Percentiles rank a stretch among this genome's conserved stretches.
These are phyloP conservation scores for Fusarium ramigenum DNA, from an alignment of 2,329 filamentous ascomycete genomes.

Conservation along the genomic window DNA sequence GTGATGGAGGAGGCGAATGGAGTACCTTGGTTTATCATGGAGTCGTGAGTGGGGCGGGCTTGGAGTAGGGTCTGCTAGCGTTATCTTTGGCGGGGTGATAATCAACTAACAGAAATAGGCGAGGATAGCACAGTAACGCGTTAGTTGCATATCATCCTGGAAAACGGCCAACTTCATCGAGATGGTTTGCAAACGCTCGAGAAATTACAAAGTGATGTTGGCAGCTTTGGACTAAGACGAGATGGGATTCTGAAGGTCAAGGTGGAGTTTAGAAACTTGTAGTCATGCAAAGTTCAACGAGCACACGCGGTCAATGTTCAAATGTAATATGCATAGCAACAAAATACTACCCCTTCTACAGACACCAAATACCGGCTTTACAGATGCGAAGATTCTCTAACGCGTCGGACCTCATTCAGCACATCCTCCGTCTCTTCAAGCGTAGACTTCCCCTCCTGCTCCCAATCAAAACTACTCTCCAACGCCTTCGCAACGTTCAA, in stretches of 20 bases:
- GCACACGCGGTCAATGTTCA: not conserved
- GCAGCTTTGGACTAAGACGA: fast-evolving
- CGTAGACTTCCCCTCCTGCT: not conserved
- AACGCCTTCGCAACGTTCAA: slow-evolving; percentile 56
- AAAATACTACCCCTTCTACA: not conserved
- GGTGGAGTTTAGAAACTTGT: not conserved
- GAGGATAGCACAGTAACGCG: fast-evolving
- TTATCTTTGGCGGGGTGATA: not conserved
- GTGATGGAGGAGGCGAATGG: not conserved
- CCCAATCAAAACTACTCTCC: slow-evolving; percentile 58
- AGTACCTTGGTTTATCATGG: slow-evolving; percentile 16
- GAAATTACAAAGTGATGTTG: fast-evolving
- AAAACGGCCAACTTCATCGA: no score
- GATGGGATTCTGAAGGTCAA: fast-evolving
- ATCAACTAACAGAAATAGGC: not conserved
- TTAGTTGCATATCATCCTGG: not conserved
- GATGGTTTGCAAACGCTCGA: no score
- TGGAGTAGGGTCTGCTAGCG: slow-evolving; percentile 7
- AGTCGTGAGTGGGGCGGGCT: not conserved
- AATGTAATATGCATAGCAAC: not conserved
- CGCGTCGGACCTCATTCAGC: not conserved
- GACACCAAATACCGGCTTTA: fast-evolving
- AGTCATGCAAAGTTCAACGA: fast-evolving
- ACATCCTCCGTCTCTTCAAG: not conserved
- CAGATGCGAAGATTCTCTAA: slow-evolving; percentile 2